Percentiles rank a stretch among this genome's conserved stretches.
These are phyloP conservation scores for Calycina marina DNA, from an alignment of 2,329 filamentous ascomycete genomes.

Conservation along the genomic window DNA sequence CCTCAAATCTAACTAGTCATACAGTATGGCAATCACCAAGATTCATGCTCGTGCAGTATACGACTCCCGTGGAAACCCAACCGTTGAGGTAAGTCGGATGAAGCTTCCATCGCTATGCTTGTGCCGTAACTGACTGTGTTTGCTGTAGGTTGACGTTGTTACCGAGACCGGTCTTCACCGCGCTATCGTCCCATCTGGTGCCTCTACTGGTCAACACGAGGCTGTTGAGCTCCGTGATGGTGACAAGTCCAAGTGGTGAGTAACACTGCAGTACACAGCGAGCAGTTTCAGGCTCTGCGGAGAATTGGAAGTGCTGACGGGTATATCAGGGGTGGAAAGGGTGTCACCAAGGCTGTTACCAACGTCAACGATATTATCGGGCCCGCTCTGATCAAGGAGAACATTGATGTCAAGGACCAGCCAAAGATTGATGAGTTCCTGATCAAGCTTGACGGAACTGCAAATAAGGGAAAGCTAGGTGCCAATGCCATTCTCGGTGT, in stretches of 20 bases:
- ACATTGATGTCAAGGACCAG: slow-evolving; percentile 77
- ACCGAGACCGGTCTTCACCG: slow-evolving; percentile 94
- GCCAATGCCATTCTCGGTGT: slow-evolving; percentile 84
- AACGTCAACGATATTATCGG: slow-evolving; percentile 76
- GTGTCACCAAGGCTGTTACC: slow-evolving; percentile 71
- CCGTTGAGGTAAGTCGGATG: slow-evolving; percentile 65
- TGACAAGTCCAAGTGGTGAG: slow-evolving; percentile 73
- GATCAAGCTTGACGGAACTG: slow-evolving; percentile 68
- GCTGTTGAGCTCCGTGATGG: slow-evolving; percentile 83
- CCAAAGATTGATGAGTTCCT: slow-evolving; percentile 72
- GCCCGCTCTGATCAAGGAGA: slow-evolving; percentile 69
- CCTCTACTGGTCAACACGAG: slow-evolving; percentile 91
- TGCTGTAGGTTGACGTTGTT: slow-evolving; percentile 63
- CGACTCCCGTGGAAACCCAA: slow-evolving; percentile 97
- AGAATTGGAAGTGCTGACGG: too few species aligned
- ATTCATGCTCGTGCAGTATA: slow-evolving; percentile 90
- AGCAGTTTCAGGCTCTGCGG: too few species aligned
- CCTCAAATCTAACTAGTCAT: background rate
- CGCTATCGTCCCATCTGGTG: slow-evolving; percentile 92
- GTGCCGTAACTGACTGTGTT: too few species aligned
- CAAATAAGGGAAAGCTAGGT: slow-evolving; percentile 79
- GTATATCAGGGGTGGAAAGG: slow-evolving; percentile 55
- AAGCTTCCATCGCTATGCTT: too few species aligned
- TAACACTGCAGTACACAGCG: too few species aligned
- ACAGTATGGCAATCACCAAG: slow-evolving; percentile 79